Evolutionary conservation across 345 rosid genomes (phyloP).

Genomic region (Arabidopsis arenosa): DNA sequence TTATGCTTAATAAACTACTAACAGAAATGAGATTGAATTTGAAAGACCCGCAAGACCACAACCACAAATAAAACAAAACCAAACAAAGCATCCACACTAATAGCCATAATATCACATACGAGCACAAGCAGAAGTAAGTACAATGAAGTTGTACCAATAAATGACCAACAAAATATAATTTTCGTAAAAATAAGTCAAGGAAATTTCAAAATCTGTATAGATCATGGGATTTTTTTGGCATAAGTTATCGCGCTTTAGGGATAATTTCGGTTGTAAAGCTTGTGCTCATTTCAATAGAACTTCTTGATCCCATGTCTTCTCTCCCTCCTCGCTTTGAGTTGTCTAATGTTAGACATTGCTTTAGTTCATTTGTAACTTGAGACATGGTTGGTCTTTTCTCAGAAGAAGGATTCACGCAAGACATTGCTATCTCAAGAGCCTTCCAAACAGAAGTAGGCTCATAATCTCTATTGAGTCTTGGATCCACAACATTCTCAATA

Average conservation of each 20-base stretch:
- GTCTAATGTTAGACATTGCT: neutral
- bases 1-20: too few species aligned
- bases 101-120: neutral
- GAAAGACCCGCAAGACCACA: neutral
- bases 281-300: neutral
- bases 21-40: too few species aligned
- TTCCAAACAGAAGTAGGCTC: slow-evolving; percentile 12
- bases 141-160: neutral
- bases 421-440: slow-evolving; percentile 7
- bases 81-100: neutral
- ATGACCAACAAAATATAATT: neutral
- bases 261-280: neutral
- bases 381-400: neutral
- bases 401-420: neutral
- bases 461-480: slow-evolving; percentile 5
- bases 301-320: neutral
- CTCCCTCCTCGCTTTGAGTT: neutral
- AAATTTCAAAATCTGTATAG: neutral
- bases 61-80: neutral
- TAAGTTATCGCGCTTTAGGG: neutral
- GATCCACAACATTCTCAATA: neutral
- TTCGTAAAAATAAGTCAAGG: neutral
- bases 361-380: slow-evolving; percentile 4
- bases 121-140: neutral
- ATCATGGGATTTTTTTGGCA: neutral